phyloP scores from a whole-genome alignment of 192 early-diverging fungal genomes.

The Umbelopsis ramanniana region DNA sequence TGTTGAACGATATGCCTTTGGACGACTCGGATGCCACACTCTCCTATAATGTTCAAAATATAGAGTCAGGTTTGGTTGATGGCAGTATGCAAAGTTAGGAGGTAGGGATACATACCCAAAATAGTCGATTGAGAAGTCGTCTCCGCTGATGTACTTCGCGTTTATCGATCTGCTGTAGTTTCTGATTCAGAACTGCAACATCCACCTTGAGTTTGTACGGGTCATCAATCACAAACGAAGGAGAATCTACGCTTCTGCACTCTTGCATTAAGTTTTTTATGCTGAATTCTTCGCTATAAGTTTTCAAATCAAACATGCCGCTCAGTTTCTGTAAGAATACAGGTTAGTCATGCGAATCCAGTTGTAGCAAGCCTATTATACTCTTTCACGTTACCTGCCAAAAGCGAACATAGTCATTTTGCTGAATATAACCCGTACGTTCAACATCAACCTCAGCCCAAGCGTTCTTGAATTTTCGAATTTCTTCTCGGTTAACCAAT shows the following conservation, averaged over 20 bases:
- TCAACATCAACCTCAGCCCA: slow-evolving; percentile 54
- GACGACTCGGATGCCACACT: slow-evolving; percentile 27
- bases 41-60: slow-evolving; percentile 22
- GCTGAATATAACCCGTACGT: slow-evolving; percentile 52
- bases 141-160: slow-evolving; percentile 34
- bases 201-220: slow-evolving; percentile 29
- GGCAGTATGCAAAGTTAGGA: no score
- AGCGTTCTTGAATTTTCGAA: slow-evolving; percentile 58
- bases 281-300: slow-evolving; percentile 53
- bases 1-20: slow-evolving; percentile 47
- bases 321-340: slow-evolving; percentile 46
- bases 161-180: slow-evolving; percentile 31
- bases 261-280: slow-evolving; percentile 44
- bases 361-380: slow-evolving; percentile 20
- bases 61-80: neutral
- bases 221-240: slow-evolving; percentile 9
- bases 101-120: slow-evolving; percentile 34
- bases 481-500: slow-evolving; percentile 60
- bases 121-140: slow-evolving; percentile 40
- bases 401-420: slow-evolving; percentile 52
- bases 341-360: slow-evolving; percentile 23
- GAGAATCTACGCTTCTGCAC: neutral
- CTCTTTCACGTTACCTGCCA: slow-evolving; percentile 45
- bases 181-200: slow-evolving; percentile 28
- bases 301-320: slow-evolving; percentile 53